Conservation (phyloP, 2,329 filamentous ascomycete species). For the Penicillium sp. region DNA sequence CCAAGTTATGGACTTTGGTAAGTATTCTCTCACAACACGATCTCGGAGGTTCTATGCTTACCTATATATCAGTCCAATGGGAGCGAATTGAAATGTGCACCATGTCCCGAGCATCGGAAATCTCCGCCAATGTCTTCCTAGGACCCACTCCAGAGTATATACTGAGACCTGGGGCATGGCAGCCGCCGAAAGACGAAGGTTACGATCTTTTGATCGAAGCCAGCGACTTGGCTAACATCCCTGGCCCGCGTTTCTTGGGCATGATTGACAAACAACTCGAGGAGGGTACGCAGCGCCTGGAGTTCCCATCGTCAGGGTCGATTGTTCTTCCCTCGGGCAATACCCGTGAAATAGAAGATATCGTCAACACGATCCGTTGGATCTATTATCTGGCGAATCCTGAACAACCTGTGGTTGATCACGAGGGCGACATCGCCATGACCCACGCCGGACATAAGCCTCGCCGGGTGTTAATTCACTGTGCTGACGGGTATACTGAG, state of each 20-base stretch:
- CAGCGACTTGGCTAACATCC: slow-evolving; percentile 77
- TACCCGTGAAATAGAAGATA: slow-evolving; percentile 76
- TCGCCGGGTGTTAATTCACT: slow-evolving; percentile 83
- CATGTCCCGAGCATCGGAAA: slow-evolving; percentile 89
- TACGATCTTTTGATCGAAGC: slow-evolving; percentile 89
- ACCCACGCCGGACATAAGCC: slow-evolving; percentile 43
- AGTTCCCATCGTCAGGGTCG: slow-evolving; percentile 92
- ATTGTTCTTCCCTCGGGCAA: slow-evolving; percentile 83
- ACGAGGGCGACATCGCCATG: slow-evolving; percentile 61
- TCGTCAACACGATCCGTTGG: slow-evolving; percentile 86
- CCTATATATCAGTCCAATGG: slow-evolving; percentile 61
- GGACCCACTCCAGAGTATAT: slow-evolving; percentile 78
- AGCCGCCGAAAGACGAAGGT: slow-evolving; percentile 51
- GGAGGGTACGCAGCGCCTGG: slow-evolving; percentile 59
- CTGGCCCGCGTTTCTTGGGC: slow-evolving; percentile 65
- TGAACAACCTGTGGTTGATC: slow-evolving; percentile 41
- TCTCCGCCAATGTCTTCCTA: slow-evolving; percentile 85
- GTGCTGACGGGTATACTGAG: slow-evolving; percentile 94
- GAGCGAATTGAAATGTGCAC: slow-evolving; percentile 89
- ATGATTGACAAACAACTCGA: slow-evolving; percentile 60
- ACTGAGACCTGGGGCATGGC: slow-evolving; percentile 42
- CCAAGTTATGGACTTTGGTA: slow-evolving; percentile 79
- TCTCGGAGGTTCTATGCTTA: slow-evolving; percentile 1
- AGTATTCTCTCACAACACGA: slow-evolving; percentile 25
- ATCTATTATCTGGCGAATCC: slow-evolving; percentile 81